Evolutionary conservation across 352 stramenopile species (phyloP).

Genomic region (Globisporangium okanoganense): DNA sequence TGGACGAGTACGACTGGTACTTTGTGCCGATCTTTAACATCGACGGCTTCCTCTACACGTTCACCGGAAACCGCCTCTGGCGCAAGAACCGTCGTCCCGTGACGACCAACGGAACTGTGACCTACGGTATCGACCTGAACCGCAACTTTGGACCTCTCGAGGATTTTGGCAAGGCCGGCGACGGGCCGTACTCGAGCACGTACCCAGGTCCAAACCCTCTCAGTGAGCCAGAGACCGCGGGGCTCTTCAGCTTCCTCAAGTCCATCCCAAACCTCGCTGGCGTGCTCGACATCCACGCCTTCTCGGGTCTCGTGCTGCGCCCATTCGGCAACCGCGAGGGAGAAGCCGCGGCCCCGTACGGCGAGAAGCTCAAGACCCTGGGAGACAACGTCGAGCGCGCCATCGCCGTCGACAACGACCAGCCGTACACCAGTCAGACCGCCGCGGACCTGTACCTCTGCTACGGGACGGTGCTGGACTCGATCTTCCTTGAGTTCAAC

Average conservation of each 20-base stretch:
- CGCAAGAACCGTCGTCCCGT: conserved; percentile 28
- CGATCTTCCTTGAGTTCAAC: conserved; percentile 19
- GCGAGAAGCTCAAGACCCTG: conserved; percentile 15
- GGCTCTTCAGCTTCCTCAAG: conserved; percentile 16
- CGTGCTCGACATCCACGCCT: conserved; percentile 27
- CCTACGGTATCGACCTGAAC: conserved; percentile 27
- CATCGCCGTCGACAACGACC: conserved; percentile 10
- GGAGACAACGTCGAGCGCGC: conserved; percentile 15
- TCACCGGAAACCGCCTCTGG: conserved; percentile 21
- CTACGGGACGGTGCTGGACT: conserved; percentile 26
- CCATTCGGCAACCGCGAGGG: conserved; percentile 17
- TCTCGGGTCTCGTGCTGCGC: conserved; percentile 18
- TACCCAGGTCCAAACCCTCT: conserved; percentile 20
- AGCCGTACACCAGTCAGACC: conserved; percentile 21
- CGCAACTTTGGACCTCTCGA: conserved; percentile 24
- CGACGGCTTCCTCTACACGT: conserved; percentile 28
- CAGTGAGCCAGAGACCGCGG: conserved; percentile 27
- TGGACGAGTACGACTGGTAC: conserved; percentile 21
- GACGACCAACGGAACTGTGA: conserved; percentile 1
- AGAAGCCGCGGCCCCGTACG: conserved; percentile 11
- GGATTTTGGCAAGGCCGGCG: conserved; percentile 12
- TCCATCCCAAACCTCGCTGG: conserved; percentile 14
- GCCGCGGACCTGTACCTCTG: conserved; percentile 22
- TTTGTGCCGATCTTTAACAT: conserved; percentile 35
- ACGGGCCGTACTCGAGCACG: conserved; percentile 15